These are phyloP conservation scores for Dictyostelium purpureum DNA, from an alignment of 78 protist species.

Conservation along the genomic window DNA sequence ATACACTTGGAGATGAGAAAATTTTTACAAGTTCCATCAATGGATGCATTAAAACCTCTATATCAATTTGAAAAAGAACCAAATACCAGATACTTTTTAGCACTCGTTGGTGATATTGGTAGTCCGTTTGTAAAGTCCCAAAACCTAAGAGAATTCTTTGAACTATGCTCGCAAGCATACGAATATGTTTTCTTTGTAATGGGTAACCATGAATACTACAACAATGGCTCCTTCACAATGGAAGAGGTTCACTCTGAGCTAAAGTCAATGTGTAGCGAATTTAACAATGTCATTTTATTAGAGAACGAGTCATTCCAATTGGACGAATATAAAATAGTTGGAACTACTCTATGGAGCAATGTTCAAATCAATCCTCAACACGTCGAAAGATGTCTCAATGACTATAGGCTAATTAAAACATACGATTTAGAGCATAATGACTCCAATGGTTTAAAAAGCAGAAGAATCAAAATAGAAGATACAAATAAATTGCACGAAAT, in stretches of 20 bases:
- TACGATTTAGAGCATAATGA: neutral
- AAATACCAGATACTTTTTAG: slow-evolving; percentile 13
- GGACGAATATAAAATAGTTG: neutral
- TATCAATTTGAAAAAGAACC: slow-evolving; percentile 23
- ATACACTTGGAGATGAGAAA: slow-evolving; percentile 57
- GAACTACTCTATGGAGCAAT: neutral
- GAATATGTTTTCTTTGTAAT: neutral
- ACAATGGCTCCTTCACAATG: neutral
- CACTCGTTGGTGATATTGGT: slow-evolving; percentile 30
- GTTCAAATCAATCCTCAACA: neutral
- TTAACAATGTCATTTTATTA: neutral
- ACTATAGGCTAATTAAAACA: neutral
- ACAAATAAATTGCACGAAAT: slow-evolving; percentile 3
- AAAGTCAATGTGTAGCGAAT: neutral
- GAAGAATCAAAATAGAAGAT: neutral
- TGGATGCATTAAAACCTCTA: neutral
- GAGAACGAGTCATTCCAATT: neutral
- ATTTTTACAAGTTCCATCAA: neutral
- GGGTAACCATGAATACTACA: slow-evolving; percentile 10
- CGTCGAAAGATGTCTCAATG: neutral
- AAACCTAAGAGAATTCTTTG: neutral
- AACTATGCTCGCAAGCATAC: neutral
- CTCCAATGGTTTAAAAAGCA: no score
- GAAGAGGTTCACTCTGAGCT: neutral
- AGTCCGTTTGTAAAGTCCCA: neutral